phyloP scores from a whole-genome alignment of 805 yeast genomes.

The Candida tibetensis region DNA sequence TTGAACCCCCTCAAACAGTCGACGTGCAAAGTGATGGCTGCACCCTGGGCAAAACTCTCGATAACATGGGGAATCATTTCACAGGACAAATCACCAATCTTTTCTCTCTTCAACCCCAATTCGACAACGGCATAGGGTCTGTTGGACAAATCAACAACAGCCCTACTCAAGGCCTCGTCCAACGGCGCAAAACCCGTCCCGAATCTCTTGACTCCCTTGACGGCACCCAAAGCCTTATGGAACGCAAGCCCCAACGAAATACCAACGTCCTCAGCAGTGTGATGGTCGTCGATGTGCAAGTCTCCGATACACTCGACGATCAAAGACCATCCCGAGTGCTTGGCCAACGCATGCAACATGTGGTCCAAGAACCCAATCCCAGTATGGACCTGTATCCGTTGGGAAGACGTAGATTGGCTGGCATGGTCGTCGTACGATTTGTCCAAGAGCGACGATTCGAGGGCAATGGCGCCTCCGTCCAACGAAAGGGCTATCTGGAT shows the following conservation, averaged over 20 bases:
- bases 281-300: slow-evolving; percentile 95
- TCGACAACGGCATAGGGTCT: slow-evolving; percentile 91
- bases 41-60: slow-evolving; percentile 91
- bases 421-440: slow-evolving; percentile 49
- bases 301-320: slow-evolving; percentile 91
- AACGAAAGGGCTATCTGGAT: slow-evolving; percentile 80
- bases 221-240: slow-evolving; percentile 83
- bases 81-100: slow-evolving; percentile 84
- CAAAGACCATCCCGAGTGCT: slow-evolving; percentile 95
- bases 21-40: slow-evolving; percentile 87
- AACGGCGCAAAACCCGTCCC: slow-evolving; percentile 94
- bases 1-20: slow-evolving; percentile 91
- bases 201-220: slow-evolving; percentile 87
- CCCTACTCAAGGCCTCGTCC: slow-evolving; percentile 93
- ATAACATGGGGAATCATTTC: slow-evolving; percentile 99
- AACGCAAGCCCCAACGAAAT: slow-evolving; percentile 89
- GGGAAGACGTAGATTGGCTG: slow-evolving; percentile 64
- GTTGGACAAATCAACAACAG: slow-evolving; percentile 93
- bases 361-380: slow-evolving; percentile 96
- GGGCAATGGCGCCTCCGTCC: slow-evolving; percentile 77
- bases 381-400: slow-evolving; percentile 75
- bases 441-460: slow-evolving; percentile 58
- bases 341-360: slow-evolving; percentile 95
- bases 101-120: slow-evolving; percentile 86
- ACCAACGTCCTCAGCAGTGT: slow-evolving; percentile 93